Conservation (phyloP, 2,329 filamentous ascomycete genomes). For the Talaromyces verruculosus region DNA sequence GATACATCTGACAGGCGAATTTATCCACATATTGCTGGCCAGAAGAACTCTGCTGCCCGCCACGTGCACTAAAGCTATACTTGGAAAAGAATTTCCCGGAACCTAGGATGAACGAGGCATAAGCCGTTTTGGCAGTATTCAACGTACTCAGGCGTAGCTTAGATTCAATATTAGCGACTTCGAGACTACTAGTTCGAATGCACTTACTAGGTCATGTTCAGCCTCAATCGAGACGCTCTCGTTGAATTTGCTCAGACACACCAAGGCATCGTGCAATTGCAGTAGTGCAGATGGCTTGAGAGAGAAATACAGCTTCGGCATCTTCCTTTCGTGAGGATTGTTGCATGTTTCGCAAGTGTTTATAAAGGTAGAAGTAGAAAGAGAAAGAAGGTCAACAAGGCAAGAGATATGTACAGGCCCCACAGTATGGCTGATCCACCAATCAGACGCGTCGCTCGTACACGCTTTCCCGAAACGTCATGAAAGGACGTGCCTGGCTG, state of each 20-base stretch:
- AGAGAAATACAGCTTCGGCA: slow-evolving; percentile 51
- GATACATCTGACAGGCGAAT: slow-evolving; percentile 61
- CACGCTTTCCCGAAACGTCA: slow-evolving; percentile 16
- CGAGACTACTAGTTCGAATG: background rate
- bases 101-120: slow-evolving; percentile 60
- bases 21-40: slow-evolving; percentile 43
- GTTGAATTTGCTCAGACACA: slow-evolving; percentile 63
- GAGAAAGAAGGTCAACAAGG: background rate
- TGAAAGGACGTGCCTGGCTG: background rate
- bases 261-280: slow-evolving; percentile 59
- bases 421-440: slow-evolving; percentile 2
- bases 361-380: background rate
- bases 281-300: slow-evolving; percentile 57
- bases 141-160: slow-evolving; percentile 62
- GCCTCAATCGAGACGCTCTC: slow-evolving; percentile 64
- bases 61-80: slow-evolving; percentile 54
- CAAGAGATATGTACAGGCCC: slow-evolving; percentile 4
- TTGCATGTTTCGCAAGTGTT: background rate
- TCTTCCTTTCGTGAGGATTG: slow-evolving; percentile 20
- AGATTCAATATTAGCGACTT: background rate
- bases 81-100: slow-evolving; percentile 56
- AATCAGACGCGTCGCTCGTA: slow-evolving; percentile 19
- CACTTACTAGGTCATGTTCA: slow-evolving; percentile 55
- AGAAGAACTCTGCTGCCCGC: slow-evolving; percentile 24
- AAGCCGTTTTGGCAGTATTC: slow-evolving; percentile 64